phyloP scores from a whole-genome alignment of 2,329 filamentous ascomycete species.

The Cercospora zeae-maydis region DNA sequence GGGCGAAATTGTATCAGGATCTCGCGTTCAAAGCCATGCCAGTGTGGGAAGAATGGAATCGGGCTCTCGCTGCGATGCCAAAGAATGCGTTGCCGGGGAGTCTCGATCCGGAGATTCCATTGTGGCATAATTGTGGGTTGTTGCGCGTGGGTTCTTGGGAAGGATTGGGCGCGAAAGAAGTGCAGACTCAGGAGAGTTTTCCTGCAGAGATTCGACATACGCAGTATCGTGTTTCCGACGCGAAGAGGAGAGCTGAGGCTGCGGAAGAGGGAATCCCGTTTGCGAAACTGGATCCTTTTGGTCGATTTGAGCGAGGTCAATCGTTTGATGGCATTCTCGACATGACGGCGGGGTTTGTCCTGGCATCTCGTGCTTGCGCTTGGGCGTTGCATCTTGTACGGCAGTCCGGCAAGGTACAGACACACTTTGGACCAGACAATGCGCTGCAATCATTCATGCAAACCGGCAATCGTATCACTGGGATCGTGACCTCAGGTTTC shows the following conservation, averaged over 20 bases:
- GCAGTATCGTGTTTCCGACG: conserved; percentile 29
- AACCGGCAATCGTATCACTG: conserved; percentile 13
- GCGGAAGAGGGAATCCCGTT: conserved; percentile 11
- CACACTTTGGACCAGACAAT: conserved; percentile 17
- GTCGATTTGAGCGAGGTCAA: conserved; percentile 10
- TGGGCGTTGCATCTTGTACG: conserved; percentile 21
- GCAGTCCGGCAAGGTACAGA: conserved; percentile 13
- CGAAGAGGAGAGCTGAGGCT: conserved; percentile 15
- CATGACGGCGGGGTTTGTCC: conserved; percentile 23
- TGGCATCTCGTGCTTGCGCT: conserved; percentile 19
- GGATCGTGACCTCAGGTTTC: conserved; percentile 37
- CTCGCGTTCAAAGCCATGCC: conserved; percentile 28
- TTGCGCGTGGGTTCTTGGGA: conserved; percentile 22
- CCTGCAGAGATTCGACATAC: conserved; percentile 27
- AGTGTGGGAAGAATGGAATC: conserved; percentile 38
- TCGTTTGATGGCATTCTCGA: conserved; percentile 21
- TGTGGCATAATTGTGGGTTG: conserved; percentile 31
- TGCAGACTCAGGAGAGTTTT: conserved; percentile 28
- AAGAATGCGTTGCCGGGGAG: conserved; percentile 10
- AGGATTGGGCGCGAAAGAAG: conserved; percentile 24
- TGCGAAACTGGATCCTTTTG: conserved; percentile 22
- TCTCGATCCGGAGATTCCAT: conserved; percentile 14
- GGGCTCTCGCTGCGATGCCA: conserved; percentile 11
- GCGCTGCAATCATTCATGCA: conserved; percentile 16
- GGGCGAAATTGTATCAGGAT: conserved; percentile 25